Base-by-base conservation (phyloP, 331 rosid genomes). In the Rhamnella rubrinervis region DNA sequence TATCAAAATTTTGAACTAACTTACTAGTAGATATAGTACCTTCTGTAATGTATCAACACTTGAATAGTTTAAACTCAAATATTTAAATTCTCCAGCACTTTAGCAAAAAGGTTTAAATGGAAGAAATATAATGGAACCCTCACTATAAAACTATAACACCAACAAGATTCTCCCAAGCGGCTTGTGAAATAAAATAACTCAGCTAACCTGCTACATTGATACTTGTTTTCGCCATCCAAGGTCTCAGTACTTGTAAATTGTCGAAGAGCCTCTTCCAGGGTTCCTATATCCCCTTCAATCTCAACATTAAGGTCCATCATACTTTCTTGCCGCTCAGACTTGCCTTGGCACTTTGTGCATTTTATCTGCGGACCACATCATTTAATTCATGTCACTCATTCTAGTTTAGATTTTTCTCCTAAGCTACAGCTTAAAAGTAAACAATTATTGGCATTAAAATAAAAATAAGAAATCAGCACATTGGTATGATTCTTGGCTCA, bases 271-370 rank as follows among this genome's bases (percentile, higher is more conserved):
- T 95, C 97, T 63, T 72, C 85, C 69, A 95, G 78, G 77, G 86
- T 89, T 78, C 88, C 73, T 80, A 93, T 88, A 66, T 93, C 95
- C 71, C 98, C 98, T 83, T 85, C 96, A 71, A 93, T 93, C 88
- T 87, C 97, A 77, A 93, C 97, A 20, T 97, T 84, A 31, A 93
- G 86, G 83, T 93, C 98, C 98, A 93, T 91, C 88, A 95, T 95
- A 76, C 91, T 86, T 83, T 95, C 98, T 51, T 85, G 97, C 75
- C 87, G 85, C 87, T 91, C 97, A 46, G 98, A 95, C 87, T 88
- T 95, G 63, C 88, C 90, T 56, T 85, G 84, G 85, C 98, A 95
- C 84, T 84, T 95, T 71, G 86, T 80, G 82, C 97, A 95, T 77
- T 91, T 87, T 75, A 95, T 95, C 97, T 95, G 90, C 61, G 59